These are phyloP conservation scores for Monosporascus sp. DNA, from an alignment of 2,329 filamentous ascomycete species.

Conservation along the genomic window DNA sequence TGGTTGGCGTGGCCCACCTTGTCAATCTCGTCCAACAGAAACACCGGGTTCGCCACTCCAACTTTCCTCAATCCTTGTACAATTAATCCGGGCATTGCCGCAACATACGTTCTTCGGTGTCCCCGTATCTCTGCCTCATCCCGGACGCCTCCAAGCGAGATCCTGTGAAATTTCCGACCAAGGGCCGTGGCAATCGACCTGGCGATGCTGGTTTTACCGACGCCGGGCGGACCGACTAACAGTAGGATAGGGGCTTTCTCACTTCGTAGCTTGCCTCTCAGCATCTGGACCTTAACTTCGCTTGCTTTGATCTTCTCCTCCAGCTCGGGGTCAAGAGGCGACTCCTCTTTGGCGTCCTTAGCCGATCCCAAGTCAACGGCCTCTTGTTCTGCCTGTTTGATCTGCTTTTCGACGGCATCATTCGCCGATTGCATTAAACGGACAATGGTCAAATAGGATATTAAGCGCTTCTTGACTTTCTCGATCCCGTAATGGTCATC, in stretches of 20 bases:
- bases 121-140: conserved; percentile 97
- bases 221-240: conserved; percentile 86
- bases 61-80: conserved; percentile 94
- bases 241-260: conserved; percentile 96
- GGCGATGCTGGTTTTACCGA: conserved; percentile 92
- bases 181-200: conserved; percentile 89
- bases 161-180: conserved; percentile 92
- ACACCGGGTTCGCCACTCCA: conserved; percentile 89
- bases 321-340: conserved; percentile 30
- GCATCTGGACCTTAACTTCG: conserved; percentile 64
- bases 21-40: conserved; percentile 95
- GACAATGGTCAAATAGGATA: conserved; percentile 95
- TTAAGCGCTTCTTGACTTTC: conserved; percentile 91
- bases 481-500: conserved; percentile 95
- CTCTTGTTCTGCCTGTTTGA: conserved; percentile 60
- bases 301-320: conserved; percentile 35
- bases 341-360: conserved; percentile 26
- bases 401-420: conserved; percentile 72
- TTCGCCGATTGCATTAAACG: conserved; percentile 92
- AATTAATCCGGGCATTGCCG: conserved; percentile 95
- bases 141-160: conserved; percentile 89
- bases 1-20: conserved; percentile 89
- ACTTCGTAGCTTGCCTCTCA: conserved; percentile 77
- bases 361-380: conserved; percentile 39
- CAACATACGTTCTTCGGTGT: conserved; percentile 91